These are phyloP conservation scores for Fusarium metavorans DNA, from an alignment of 2,329 filamentous ascomycete genomes.

Conservation along the genomic window DNA sequence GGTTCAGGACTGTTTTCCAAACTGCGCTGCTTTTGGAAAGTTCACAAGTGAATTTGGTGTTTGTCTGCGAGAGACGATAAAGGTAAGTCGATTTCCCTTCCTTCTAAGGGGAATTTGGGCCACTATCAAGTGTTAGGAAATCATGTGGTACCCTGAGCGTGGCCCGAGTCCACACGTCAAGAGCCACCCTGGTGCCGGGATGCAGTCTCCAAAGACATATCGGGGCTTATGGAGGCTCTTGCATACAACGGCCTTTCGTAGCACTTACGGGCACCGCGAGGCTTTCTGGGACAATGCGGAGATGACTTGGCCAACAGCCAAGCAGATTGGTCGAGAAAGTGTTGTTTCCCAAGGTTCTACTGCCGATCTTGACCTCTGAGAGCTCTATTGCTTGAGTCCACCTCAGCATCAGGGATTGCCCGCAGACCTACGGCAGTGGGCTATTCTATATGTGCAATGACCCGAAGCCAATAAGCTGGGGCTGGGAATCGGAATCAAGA, in stretches of 20 bases:
- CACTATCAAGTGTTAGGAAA: conserved; percentile 40
- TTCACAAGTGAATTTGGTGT: conserved; percentile 10
- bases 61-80: conserved; percentile 22
- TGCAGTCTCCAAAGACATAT: conserved; percentile 41
- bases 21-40: conserved; percentile 10
- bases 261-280: conserved; percentile 32
- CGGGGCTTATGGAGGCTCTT: conserved; percentile 40
- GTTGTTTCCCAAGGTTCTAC: conserved; percentile 29
- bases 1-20: conserved; percentile 14
- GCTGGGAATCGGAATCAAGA: neutral
- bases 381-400: conserved; percentile 37
- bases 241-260: conserved; percentile 41
- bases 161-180: conserved; percentile 48
- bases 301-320: conserved; percentile 27
- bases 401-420: conserved; percentile 33
- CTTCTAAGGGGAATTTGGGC: conserved; percentile 40
- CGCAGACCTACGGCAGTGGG: conserved; percentile 23
- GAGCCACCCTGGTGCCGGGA: conserved; percentile 46
- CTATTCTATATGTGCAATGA: conserved; percentile 30
- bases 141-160: conserved; percentile 49
- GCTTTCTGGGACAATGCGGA: conserved; percentile 38
- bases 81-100: conserved; percentile 24
- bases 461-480: conserved; percentile 14
- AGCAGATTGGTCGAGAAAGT: conserved; percentile 33
- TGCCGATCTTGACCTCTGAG: conserved; percentile 42